Base-by-base conservation (phyloP, 2,329 filamentous ascomycete species). In the Penicillium sp. region DNA sequence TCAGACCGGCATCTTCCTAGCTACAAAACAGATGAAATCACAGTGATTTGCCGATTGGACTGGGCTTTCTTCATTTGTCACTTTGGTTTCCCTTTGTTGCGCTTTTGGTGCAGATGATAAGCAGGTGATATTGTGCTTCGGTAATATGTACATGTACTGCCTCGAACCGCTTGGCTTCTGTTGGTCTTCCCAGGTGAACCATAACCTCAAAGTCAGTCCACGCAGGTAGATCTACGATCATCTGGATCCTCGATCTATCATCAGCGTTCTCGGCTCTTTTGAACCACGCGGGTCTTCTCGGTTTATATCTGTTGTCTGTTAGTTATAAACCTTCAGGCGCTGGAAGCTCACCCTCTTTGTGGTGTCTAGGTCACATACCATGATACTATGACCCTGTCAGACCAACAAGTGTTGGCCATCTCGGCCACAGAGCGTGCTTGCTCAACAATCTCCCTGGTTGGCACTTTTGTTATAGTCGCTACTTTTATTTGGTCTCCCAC, bases 391-490 rank as follows among this genome's bases (percentile, higher is more conserved):
- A 55, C 64, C 16, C 61, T 67, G 13, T 62, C 65, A 26, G 50
- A 57, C 35, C 35, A 56, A 30, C 67, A 84, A 65, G 71, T 86
- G 47, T 64, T 74, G 32, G 79, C 80, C 41, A 79, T 92, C 59
- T 82, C 77, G 58, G 71, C 81, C 52, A 81, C 88, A 44, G 88
- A 91, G 70, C 81, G 90, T 45, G 75, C 81, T 14, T 84, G 85
- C 66, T 92, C 89, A 0, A 79, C 85, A 7, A 72, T 92, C 40
- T 93, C 90, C 1, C 70, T 94, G 0, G 47, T 87, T 1, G 89
- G 88, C 53, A 89, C 86, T 40, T 62, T 86, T 30, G 84, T 92
- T 68, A 88, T 91, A 65, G 84, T 93, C 50, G 63, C 78, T 51
- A 91, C 88, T 3, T 94, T 92, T 67, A 74, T 82, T 29, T 71